These are phyloP conservation scores for Metschnikowia dekortorum DNA, from an alignment of 805 yeast genomes.

Conservation along the genomic window DNA sequence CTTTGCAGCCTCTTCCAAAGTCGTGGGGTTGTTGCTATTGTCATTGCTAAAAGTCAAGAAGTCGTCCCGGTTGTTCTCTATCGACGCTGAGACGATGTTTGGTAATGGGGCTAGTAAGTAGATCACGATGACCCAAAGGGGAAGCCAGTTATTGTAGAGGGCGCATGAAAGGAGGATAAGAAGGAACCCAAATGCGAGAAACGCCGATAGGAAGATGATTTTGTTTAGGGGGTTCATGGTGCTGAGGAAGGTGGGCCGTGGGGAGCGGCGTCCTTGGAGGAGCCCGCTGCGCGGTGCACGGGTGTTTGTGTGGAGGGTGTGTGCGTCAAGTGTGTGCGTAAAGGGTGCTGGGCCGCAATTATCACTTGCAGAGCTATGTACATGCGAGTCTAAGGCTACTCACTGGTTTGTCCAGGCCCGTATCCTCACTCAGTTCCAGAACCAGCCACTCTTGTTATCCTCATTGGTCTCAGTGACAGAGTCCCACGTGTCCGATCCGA, in stretches of 20 bases:
- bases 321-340: too few species aligned
- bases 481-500: constrained; percentile 32
- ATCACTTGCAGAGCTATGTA: neutral
- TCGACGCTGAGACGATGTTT: constrained; percentile 34
- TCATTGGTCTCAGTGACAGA: constrained; percentile 25
- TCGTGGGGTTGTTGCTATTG: constrained; percentile 32
- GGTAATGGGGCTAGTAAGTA: constrained; percentile 44
- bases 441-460: constrained; percentile 20
- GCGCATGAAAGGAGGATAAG: constrained; percentile 43
- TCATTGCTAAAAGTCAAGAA: constrained; percentile 42
- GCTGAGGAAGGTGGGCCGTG: neutral
- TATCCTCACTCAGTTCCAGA: constrained; percentile 16
- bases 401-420: neutral
- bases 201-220: constrained; percentile 43
- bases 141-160: constrained; percentile 36
- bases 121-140: constrained; percentile 37
- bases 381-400: neutral
- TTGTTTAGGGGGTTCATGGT: constrained; percentile 44
- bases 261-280: neutral
- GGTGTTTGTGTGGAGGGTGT: neutral
- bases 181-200: constrained; percentile 42
- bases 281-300: neutral
- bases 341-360: too few species aligned
- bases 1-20: constrained; percentile 38
- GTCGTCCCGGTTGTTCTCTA: constrained; percentile 38